These are phyloP conservation scores for Metarhizium robertsii DNA, from an alignment of 2,329 filamentous ascomycete species.

Conservation along the genomic window DNA sequence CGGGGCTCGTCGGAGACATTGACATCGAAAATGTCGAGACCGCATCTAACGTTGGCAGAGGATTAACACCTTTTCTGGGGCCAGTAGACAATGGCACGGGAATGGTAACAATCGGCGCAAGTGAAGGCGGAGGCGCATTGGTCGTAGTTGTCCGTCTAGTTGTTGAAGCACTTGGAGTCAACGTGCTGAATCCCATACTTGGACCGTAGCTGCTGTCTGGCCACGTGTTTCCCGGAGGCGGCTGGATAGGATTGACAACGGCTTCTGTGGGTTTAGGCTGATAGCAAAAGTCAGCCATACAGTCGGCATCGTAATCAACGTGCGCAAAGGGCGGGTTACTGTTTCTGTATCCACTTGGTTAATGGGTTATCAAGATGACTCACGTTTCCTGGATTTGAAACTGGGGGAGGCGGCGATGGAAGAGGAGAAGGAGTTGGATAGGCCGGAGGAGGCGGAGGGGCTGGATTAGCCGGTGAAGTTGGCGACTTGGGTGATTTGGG, in stretches of 20 bases:
- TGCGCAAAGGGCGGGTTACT: too few species aligned
- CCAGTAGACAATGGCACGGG: conserved; percentile 3
- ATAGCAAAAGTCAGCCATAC: not conserved
- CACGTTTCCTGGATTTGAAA: not conserved
- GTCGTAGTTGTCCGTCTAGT: not conserved
- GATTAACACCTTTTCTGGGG: conserved; percentile 5
- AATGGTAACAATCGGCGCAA: conserved; percentile 1
- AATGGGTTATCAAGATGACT: not conserved
- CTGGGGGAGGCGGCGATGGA: not conserved
- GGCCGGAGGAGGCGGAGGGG: not conserved
- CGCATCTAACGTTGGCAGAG: not conserved
- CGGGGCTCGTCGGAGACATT: not conserved
- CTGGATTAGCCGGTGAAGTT: not conserved
- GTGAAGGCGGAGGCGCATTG: not conserved
- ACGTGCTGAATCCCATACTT: not conserved
- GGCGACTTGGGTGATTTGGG: too few species aligned
- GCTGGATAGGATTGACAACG: not conserved
- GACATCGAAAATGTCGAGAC: not conserved
- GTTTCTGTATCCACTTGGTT: not conserved
- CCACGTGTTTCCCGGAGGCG: not conserved
- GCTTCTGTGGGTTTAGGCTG: not conserved
- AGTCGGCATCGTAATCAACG: not conserved
- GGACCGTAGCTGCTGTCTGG: not conserved
- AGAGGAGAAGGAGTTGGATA: not conserved
- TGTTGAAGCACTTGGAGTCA: not conserved